Conservation (phyloP, 2,329 filamentous ascomycete genomes). For the Fusarium sororula region DNA sequence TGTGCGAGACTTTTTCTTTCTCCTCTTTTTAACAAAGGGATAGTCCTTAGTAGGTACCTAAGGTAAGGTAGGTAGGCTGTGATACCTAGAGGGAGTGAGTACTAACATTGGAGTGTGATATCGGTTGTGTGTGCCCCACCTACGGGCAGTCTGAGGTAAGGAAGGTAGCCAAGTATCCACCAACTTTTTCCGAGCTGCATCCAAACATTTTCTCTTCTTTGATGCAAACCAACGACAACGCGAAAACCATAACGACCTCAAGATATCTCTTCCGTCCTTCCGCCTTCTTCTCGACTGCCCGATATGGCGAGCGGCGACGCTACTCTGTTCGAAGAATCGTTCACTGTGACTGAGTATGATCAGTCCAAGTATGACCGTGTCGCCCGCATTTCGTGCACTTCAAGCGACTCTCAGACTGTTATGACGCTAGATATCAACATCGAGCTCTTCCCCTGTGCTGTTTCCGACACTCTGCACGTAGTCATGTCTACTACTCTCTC, state of each 20-base stretch:
- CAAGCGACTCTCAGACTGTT: constrained; percentile 75
- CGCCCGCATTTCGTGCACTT: constrained; percentile 82
- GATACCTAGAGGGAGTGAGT: not conserved
- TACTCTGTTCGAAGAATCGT: constrained; percentile 92
- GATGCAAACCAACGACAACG: constrained; percentile 16
- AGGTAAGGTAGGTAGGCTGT: not conserved
- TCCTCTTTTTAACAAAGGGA: not conserved
- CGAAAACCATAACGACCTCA: not conserved
- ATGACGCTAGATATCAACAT: constrained; percentile 94
- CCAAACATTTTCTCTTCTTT: constrained; percentile 38
- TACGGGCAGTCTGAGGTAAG: not conserved
- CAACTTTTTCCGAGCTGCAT: constrained; percentile 32
- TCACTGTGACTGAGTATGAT: constrained; percentile 82
- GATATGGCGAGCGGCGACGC: constrained; percentile 71
- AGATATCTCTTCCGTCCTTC: not conserved
- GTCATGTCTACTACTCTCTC: constrained; percentile 86
- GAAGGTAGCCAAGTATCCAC: constrained; percentile 14
- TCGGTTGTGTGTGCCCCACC: constrained; percentile 33
- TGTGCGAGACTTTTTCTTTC: not conserved
- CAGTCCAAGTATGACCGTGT: constrained; percentile 95
- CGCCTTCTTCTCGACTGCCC: not conserved
- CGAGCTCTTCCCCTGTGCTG: constrained; percentile 82
- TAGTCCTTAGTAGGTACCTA: not conserved
- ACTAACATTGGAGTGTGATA: not conserved
- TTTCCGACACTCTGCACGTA: constrained; percentile 81